phyloP scores from a whole-genome alignment of 169 alveolate species.

The Plasmodium fragile region DNA sequence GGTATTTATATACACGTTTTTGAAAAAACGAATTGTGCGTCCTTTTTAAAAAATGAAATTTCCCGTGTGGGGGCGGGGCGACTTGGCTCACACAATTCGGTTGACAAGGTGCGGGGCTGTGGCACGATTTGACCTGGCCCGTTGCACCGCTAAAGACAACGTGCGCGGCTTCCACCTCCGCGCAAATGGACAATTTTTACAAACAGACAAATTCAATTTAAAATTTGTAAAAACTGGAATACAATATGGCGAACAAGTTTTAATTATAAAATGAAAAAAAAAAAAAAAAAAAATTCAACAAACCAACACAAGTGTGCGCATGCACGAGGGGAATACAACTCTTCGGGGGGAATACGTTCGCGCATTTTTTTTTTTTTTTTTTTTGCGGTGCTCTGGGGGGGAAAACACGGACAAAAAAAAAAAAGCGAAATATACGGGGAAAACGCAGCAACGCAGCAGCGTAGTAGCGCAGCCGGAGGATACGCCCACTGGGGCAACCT shows the following conservation, averaged over 20 bases:
- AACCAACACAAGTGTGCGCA: background rate
- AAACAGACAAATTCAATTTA: background rate
- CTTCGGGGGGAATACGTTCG: background rate
- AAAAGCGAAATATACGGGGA: background rate
- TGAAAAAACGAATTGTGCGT: no score
- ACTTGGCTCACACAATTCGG: background rate
- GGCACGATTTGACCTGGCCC: background rate
- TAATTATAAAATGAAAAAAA: background rate
- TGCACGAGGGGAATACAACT: conserved; percentile 18
- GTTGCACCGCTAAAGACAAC: background rate
- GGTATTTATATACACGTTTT: background rate
- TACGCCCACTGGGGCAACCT: background rate
- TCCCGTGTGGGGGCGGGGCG: background rate
- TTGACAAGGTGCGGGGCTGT: background rate
- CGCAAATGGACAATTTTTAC: background rate
- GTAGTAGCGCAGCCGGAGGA: background rate
- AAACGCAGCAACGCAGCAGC: background rate
- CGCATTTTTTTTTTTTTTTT: background rate
- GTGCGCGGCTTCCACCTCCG: background rate
- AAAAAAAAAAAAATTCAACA: background rate
- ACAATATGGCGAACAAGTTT: background rate
- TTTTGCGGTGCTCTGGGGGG: background rate
- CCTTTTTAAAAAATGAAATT: no score
- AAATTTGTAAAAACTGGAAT: background rate
- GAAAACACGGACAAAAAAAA: background rate